A percentile compares a stretch with the other conserved stretches of the same genome.
Evolutionary conservation across 108 stramenopile species (phyloP).

Genomic region (Parietichytrium sp.): DNA sequence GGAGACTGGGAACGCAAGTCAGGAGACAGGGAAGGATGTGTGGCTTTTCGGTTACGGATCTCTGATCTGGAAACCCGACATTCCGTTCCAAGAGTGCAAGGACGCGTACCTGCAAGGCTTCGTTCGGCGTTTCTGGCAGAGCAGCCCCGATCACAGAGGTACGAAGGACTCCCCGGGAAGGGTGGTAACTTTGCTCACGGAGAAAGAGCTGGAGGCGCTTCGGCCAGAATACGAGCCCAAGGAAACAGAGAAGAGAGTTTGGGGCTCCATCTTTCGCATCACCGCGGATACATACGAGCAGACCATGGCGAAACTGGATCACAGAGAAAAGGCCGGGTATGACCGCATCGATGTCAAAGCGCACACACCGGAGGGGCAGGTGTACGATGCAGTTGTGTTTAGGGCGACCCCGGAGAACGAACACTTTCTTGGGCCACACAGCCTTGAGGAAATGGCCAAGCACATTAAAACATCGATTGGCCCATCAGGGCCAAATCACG

Average conservation of each 20-base stretch:
- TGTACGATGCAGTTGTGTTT: background rate
- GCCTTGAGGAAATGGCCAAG: background rate
- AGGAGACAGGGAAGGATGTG: no score
- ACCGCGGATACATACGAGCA: background rate
- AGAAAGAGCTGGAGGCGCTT: background rate
- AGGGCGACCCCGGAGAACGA: constrained; percentile 3
- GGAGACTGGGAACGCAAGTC: no score
- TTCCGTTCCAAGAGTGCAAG: background rate
- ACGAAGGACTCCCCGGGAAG: background rate
- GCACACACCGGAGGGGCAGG: background rate
- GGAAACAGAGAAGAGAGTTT: background rate
- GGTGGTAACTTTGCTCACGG: constrained; percentile 25
- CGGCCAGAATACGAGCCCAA: background rate
- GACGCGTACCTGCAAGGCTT: background rate
- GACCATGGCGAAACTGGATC: constrained; percentile 12
- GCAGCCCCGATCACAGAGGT: constrained; percentile 37
- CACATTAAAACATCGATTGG: background rate
- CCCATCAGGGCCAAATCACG: background rate
- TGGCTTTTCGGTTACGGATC: constrained; percentile 37
- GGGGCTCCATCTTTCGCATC: background rate
- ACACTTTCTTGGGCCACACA: background rate
- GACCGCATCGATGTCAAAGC: background rate
- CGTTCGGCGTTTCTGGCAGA: constrained; percentile 28
- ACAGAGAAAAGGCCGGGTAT: constrained; percentile 27
- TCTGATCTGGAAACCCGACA: constrained; percentile 26